Conservation (phyloP, 2,329 filamentous ascomycete species). For the Helminthosporium solani region DNA sequence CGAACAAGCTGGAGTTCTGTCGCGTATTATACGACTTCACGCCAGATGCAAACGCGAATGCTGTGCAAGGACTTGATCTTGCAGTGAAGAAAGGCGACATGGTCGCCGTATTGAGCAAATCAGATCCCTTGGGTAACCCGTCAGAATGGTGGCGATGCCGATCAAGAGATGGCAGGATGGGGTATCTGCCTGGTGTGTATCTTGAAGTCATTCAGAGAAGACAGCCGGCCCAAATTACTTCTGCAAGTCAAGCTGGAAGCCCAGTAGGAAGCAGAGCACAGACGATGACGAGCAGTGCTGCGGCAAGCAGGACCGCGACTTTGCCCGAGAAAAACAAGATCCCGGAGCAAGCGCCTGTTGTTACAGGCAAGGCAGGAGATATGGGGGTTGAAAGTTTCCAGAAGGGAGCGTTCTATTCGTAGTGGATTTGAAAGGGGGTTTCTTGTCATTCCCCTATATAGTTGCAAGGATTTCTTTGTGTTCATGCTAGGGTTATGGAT, state of each 20-base stretch:
- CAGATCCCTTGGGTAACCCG: constrained; percentile 84
- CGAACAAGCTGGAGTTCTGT: constrained; percentile 93
- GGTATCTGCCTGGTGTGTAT: constrained; percentile 89
- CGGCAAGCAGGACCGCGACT: constrained; percentile 44
- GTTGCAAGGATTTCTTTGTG: background rate
- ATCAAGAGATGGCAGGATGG: constrained; percentile 82
- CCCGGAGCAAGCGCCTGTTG: constrained; percentile 47
- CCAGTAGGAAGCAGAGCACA: constrained; percentile 53
- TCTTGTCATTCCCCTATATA: too few species aligned
- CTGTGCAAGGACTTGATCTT: constrained; percentile 72
- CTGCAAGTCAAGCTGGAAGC: constrained; percentile 40
- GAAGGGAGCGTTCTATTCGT: constrained; percentile 68
- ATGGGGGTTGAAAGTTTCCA: constrained; percentile 70
- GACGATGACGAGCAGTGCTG: constrained; percentile 54
- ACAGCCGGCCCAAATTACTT: constrained; percentile 50
- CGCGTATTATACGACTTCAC: constrained; percentile 92
- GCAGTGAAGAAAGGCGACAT: constrained; percentile 93
- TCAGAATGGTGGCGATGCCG: constrained; percentile 98
- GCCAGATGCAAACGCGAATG: constrained; percentile 63
- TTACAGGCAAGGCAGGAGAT: constrained; percentile 63
- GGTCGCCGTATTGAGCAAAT: constrained; percentile 89
- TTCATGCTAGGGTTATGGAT: background rate
- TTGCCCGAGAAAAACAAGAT: constrained; percentile 46
- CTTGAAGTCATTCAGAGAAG: constrained; percentile 71
- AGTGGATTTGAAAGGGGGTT: constrained; percentile 29